phyloP scores from a whole-genome alignment of 208 protist species.

The Trichomonas tenax region DNA sequence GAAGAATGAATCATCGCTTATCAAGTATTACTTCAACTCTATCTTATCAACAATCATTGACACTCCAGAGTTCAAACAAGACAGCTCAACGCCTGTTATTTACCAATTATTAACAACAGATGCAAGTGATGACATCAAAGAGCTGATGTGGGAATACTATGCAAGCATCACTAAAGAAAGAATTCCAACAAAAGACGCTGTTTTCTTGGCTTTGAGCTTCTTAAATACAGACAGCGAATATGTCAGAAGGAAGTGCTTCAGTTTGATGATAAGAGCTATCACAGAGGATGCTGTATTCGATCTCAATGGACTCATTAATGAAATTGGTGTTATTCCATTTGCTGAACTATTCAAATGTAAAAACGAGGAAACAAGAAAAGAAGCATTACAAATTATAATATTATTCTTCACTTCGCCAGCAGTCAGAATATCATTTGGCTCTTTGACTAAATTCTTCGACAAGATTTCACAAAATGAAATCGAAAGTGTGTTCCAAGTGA shows the following conservation, averaged over 20 bases:
- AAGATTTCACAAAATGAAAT: not conserved
- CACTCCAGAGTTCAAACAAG: not conserved
- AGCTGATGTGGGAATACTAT: not conserved
- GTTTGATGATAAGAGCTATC: not conserved
- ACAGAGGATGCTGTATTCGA: not conserved
- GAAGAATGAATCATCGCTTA: not conserved
- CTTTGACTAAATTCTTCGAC: not conserved
- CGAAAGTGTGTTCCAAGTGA: not conserved
- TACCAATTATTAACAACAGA: not conserved
- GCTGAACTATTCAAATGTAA: not conserved
- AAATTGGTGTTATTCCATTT: not conserved
- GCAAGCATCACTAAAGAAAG: not conserved
- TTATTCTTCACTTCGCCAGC: not conserved
- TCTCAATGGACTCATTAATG: not conserved
- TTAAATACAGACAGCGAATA: not conserved
- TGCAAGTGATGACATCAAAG: not conserved
- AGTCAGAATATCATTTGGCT: not conserved
- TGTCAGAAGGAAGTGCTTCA: not conserved
- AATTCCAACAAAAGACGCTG: not conserved
- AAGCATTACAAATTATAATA: not conserved
- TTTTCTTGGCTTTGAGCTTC: not conserved
- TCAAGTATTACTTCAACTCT: not conserved
- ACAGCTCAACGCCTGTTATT: not conserved
- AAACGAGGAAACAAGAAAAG: not conserved
- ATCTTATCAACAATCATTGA: not conserved